Evolutionary conservation across 1,139 yeast species (phyloP).

Genomic region (Pichia sp.): DNA sequence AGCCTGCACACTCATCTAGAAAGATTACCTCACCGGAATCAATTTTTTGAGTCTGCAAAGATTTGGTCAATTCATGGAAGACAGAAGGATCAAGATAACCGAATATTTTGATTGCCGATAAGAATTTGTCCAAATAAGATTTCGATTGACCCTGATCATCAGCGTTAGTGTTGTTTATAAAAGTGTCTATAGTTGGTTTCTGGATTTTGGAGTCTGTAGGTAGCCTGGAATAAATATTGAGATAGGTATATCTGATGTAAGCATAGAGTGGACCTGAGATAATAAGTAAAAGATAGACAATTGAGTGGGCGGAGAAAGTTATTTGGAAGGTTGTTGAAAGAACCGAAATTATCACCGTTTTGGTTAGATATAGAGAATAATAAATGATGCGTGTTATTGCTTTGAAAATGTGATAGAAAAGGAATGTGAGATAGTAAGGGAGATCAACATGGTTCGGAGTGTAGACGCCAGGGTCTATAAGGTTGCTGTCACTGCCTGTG

Average conservation of each 20-base stretch:
- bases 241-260: slow-evolving; percentile 40
- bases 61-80: slow-evolving; percentile 85
- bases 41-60: slow-evolving; percentile 83
- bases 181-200: slow-evolving; percentile 38
- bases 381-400: neutral
- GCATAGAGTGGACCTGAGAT: slow-evolving; percentile 29
- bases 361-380: slow-evolving; percentile 15
- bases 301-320: slow-evolving; percentile 25
- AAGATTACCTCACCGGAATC: slow-evolving; percentile 69
- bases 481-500: no score
- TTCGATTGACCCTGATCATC: slow-evolving; percentile 35
- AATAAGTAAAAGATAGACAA: slow-evolving; percentile 19
- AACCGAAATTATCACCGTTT: slow-evolving; percentile 17
- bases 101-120: slow-evolving; percentile 85
- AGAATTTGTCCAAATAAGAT: slow-evolving; percentile 77
- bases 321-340: slow-evolving; percentile 24
- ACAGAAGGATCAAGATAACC: slow-evolving; percentile 89
- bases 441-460: no score
- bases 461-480: no score
- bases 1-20: slow-evolving; percentile 63
- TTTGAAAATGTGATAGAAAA: neutral
- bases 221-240: slow-evolving; percentile 45
- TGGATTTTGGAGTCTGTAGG: slow-evolving; percentile 42
- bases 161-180: slow-evolving; percentile 29
- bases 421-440: neutral